phyloP scores from a whole-genome alignment of 305 asterid genomes.

The Fraxinus platypoda region DNA sequence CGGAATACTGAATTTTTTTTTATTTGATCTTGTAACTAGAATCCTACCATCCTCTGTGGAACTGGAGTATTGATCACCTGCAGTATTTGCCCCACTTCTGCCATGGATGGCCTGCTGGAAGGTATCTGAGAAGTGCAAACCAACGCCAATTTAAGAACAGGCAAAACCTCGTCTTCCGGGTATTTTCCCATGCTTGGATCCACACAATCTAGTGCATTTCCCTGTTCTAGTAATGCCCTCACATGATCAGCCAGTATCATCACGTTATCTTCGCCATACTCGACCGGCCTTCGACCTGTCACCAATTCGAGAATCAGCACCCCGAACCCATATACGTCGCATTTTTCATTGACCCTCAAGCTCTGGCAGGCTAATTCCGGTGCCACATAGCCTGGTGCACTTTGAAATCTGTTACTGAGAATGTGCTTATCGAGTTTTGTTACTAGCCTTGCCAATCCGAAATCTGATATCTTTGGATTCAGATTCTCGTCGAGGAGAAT shows the following conservation, averaged over 20 bases:
- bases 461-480: slow-evolving; percentile 71
- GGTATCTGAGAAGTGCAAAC: slow-evolving; percentile 96
- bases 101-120: slow-evolving; percentile 96
- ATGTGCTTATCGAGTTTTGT: slow-evolving; percentile 64
- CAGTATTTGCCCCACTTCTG: slow-evolving; percentile 89
- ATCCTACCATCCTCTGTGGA: slow-evolving; percentile 50
- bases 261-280: slow-evolving; percentile 82
- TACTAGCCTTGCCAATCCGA: slow-evolving; percentile 68
- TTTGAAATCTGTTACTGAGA: slow-evolving; percentile 57
- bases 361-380: slow-evolving; percentile 90
- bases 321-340: slow-evolving; percentile 86
- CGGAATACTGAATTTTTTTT: not conserved
- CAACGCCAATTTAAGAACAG: slow-evolving; percentile 72
- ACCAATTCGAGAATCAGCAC: slow-evolving; percentile 79
- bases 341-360: slow-evolving; percentile 83
- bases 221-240: slow-evolving; percentile 70
- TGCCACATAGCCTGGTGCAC: slow-evolving; percentile 81
- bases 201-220: slow-evolving; percentile 70
- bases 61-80: slow-evolving; percentile 79
- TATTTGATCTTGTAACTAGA: not conserved
- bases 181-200: slow-evolving; percentile 62
- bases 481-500: slow-evolving; percentile 64
- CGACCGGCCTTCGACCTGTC: slow-evolving; percentile 70
- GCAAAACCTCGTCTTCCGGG: slow-evolving; percentile 81
- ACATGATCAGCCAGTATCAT: slow-evolving; percentile 77